Evolutionary conservation across 2,329 filamentous ascomycete genomes (phyloP).

Genomic region (Ceratocystis huliohia): DNA sequence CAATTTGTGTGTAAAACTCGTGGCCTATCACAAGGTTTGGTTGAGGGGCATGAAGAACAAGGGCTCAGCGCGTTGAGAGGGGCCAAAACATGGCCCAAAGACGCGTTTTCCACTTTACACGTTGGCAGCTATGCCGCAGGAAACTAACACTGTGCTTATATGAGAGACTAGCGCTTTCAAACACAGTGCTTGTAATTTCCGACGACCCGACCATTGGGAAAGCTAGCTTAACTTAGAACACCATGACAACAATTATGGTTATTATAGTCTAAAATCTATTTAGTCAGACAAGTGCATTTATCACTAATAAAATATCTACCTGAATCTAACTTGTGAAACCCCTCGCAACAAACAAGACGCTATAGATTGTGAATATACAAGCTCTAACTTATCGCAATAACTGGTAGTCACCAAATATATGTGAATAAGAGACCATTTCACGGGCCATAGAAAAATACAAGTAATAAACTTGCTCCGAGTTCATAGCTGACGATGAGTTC

Average conservation of each 20-base stretch:
- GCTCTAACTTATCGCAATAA: background rate
- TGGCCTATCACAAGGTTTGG: conserved; percentile 1
- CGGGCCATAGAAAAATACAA: background rate
- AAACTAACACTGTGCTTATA: background rate
- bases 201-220: no score
- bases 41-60: conserved; percentile 13
- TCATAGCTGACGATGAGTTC: conserved; percentile 22
- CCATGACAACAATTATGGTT: no score
- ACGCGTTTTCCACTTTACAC: conserved; percentile 17
- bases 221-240: no score
- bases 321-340: background rate
- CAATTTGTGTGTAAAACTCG: background rate
- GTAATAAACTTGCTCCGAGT: background rate
- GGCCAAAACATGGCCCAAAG: conserved; percentile 16
- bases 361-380: background rate
- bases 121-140: background rate
- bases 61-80: conserved; percentile 11
- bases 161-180: background rate
- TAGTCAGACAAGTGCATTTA: background rate
- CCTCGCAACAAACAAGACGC: background rate
- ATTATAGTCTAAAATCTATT: no score
- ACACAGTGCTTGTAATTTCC: background rate
- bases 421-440: background rate
- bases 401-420: background rate
- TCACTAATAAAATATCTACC: no score